Evolutionary conservation across 73 alveolate genomes (phyloP), one percentile per base, ranked within the genome.

Genomic region (Uronychia binucleata): DNA sequence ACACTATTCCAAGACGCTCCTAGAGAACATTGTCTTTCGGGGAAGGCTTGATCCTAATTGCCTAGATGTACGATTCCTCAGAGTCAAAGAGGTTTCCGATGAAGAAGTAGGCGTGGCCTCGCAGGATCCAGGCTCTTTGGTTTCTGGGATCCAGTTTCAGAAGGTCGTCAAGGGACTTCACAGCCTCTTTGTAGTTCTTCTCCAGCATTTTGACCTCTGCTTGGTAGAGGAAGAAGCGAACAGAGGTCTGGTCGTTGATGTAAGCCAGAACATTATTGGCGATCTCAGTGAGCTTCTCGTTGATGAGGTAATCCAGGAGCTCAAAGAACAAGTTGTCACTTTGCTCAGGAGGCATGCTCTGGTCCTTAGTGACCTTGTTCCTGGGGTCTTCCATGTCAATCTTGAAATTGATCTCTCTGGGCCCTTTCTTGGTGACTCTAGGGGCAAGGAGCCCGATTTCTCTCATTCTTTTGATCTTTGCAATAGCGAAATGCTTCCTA

Each of bases 1-100:
- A 98, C 60, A 97, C 94, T 58, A 94, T 93, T 28, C 99, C 99
- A 13, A 98, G 91, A 32, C 99, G 80, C 34, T 97, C 94, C 30
- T 90, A 74, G 31, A 87, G 81, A 19, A 34, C 35, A 19, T 74
- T 82, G 81, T 87, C 93, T 35, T 87, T 87, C 28, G 76, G 79
- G 8, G 60, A 32, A 26, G 88, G 89, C 34, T 87, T 87, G 28
- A 87, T 31, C 81, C 99, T 80, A 14, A 96, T 91, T 27, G 98
- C 96, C 60, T 91, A 91, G 59, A 96, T 89, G 87, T 95, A 96
- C 34, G 95, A 77, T 35, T 96, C 97, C 82, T 95, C 98, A 0
- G 97, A 92, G 82, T 96, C 99, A 89, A 93, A 92, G 34, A 80
- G 89, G 79, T 91, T 92, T 5, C 91, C 87, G 74, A 82, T 74